These are phyloP conservation scores for Candida wancherniae DNA, from an alignment of 805 yeast genomes.

Conservation along the genomic window DNA sequence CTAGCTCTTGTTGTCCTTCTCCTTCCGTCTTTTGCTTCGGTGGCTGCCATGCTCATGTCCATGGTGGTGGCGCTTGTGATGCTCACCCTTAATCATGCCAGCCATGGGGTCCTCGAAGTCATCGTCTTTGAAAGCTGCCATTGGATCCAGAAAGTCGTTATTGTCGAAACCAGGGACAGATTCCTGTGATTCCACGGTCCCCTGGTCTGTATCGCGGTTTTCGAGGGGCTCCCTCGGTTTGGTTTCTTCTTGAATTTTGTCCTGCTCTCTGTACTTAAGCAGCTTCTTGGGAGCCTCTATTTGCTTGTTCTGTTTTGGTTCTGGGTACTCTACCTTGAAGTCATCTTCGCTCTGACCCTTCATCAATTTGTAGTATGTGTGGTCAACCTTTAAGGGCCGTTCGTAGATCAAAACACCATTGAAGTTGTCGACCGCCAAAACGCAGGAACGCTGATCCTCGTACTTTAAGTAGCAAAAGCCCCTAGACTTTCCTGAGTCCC, in stretches of 20 bases:
- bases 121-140: conserved; percentile 24
- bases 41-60: not conserved
- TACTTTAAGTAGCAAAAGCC: conserved; percentile 84
- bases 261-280: too few species aligned
- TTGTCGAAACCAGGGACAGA: conserved; percentile 12
- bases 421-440: conserved; percentile 84
- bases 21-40: conserved; percentile 1
- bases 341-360: conserved; percentile 49
- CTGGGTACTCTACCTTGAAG: conserved; percentile 26
- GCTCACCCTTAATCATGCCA: too few species aligned
- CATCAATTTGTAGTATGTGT: conserved; percentile 55
- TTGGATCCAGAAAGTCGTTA: conserved; percentile 32
- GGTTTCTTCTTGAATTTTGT: too few species aligned
- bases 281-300: too few species aligned
- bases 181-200: conserved; percentile 6
- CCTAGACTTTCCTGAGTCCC: conserved; percentile 55
- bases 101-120: conserved; percentile 21
- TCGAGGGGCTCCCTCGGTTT: too few species aligned
- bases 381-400: conserved; percentile 56
- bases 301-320: conserved; percentile 7
- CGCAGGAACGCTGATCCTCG: conserved; percentile 73
- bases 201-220: conserved; percentile 1
- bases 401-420: conserved; percentile 64
- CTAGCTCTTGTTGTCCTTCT: conserved; percentile 4
- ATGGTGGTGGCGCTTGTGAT: too few species aligned